Conservation (phyloP, 345 rosid species). For the Brassica nigra region DNA sequence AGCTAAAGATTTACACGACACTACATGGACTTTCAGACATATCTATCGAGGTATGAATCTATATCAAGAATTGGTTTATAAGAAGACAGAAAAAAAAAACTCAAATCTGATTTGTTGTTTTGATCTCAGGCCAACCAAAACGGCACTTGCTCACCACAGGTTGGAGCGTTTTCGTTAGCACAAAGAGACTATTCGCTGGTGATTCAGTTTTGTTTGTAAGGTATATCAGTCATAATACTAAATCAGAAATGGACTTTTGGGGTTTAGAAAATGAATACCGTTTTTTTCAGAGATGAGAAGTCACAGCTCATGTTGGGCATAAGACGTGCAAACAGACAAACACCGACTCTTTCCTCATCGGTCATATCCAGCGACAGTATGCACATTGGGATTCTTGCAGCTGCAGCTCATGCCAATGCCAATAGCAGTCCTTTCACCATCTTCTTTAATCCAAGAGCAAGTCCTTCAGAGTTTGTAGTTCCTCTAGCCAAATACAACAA, state of each 20-base stretch:
- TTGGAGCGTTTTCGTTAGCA: slow-evolving; percentile 88
- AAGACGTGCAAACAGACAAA: slow-evolving; percentile 82
- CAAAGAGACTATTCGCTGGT: slow-evolving; percentile 80
- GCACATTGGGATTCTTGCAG: slow-evolving; percentile 97
- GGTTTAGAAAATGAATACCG: not conserved
- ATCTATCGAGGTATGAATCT: slow-evolving; percentile 70
- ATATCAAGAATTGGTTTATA: slow-evolving; percentile 7
- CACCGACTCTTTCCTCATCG: slow-evolving; percentile 80
- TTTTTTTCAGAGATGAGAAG: slow-evolving; percentile 71
- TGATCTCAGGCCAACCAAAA: slow-evolving; percentile 77
- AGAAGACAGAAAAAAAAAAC: not conserved
- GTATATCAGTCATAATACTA: slow-evolving; percentile 42
- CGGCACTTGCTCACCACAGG: slow-evolving; percentile 92
- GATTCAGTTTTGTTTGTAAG: slow-evolving; percentile 85
- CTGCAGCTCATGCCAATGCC: slow-evolving; percentile 98
- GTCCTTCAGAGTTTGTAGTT: slow-evolving; percentile 93
- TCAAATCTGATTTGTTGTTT: slow-evolving; percentile 13
- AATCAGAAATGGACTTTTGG: not conserved
- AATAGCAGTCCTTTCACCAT: slow-evolving; percentile 89
- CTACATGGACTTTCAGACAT: slow-evolving; percentile 85
- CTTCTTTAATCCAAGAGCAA: slow-evolving; percentile 91
- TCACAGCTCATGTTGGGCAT: slow-evolving; percentile 83
- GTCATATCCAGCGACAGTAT: slow-evolving; percentile 95
- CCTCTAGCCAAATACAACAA: slow-evolving; percentile 92
- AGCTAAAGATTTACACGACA: slow-evolving; percentile 94